Evolutionary conservation across 2,329 filamentous ascomycete genomes (phyloP).

Genomic region (Colletotrichum sp.): DNA sequence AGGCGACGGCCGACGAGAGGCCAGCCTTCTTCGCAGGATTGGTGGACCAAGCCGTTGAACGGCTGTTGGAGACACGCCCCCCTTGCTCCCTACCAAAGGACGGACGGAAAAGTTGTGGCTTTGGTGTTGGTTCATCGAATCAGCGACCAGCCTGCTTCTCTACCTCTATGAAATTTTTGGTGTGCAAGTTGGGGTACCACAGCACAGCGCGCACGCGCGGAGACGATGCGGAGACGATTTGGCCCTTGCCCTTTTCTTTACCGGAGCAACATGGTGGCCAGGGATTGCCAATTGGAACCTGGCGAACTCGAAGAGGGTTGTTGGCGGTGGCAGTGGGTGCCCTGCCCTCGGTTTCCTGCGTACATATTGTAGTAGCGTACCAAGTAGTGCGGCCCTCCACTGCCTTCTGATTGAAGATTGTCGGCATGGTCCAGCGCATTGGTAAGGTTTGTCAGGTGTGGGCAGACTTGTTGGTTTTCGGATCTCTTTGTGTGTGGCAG

Average conservation of each 20-base stretch:
- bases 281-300: neutral
- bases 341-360: neutral
- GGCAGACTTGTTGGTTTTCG: neutral
- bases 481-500: neutral
- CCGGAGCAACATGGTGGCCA: neutral
- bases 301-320: neutral
- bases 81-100: neutral
- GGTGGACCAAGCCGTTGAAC: conserved; percentile 15
- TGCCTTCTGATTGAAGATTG: conserved; percentile 1
- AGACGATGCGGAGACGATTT: conserved; percentile 16
- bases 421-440: neutral
- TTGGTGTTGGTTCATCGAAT: conserved; percentile 9
- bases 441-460: conserved; percentile 1
- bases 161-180: neutral
- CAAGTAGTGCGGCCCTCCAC: neutral
- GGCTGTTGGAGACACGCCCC: conserved; percentile 11
- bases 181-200: neutral
- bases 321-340: neutral
- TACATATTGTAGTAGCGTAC: neutral
- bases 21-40: conserved; percentile 10
- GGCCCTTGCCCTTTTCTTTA: conserved; percentile 11
- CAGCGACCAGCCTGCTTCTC: neutral
- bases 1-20: conserved; percentile 18
- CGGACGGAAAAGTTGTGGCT: neutral
- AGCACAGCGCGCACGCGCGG: neutral